A percentile compares a stretch with the other conserved stretches of the same genome.
Conservation (phyloP, 2,329 filamentous ascomycete species). For the Fusarium napiforme region DNA sequence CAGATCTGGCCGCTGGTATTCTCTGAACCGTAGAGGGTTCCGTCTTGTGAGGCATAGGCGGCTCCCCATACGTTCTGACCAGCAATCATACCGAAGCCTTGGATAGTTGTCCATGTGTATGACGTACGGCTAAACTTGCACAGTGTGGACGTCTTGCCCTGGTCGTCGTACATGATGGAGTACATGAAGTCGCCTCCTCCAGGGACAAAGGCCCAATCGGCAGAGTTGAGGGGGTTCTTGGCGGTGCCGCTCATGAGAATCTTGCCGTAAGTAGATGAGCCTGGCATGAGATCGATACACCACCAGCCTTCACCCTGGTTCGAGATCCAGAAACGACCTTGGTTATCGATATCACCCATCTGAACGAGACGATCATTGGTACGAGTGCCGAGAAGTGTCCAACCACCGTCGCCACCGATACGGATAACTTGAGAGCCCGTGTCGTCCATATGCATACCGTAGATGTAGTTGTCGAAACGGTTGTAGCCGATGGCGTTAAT, state of each 20-base stretch:
- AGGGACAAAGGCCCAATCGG: constrained; percentile 42
- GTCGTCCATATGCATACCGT: constrained; percentile 23
- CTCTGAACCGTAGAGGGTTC: constrained; percentile 37
- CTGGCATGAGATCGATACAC: constrained; percentile 36
- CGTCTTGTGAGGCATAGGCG: constrained; percentile 33
- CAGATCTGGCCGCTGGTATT: constrained; percentile 33
- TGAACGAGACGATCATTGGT: constrained; percentile 24
- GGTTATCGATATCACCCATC: constrained; percentile 42
- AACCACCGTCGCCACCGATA: constrained; percentile 36
- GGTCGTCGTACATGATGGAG: constrained; percentile 11
- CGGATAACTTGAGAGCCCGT: constrained; percentile 38
- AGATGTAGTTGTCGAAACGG: constrained; percentile 36
- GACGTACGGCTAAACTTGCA: constrained; percentile 37
- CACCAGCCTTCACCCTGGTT: constrained; percentile 39
- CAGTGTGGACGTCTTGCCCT: constrained; percentile 13
- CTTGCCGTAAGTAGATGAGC: constrained; percentile 34
- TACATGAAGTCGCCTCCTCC: constrained; percentile 43
- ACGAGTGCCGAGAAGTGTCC: constrained; percentile 24
- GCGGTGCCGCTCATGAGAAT: constrained; percentile 33
- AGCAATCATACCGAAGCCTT: constrained; percentile 12
- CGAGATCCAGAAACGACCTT: constrained; percentile 39
- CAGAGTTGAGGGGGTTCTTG: constrained; percentile 4
- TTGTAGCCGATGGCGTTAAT: constrained; percentile 41
- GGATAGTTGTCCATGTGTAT: constrained; percentile 29
- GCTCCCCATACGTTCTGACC: constrained; percentile 37